phyloP scores from a whole-genome alignment of 2,329 filamentous ascomycete genomes.

The Penicillium sp. region DNA sequence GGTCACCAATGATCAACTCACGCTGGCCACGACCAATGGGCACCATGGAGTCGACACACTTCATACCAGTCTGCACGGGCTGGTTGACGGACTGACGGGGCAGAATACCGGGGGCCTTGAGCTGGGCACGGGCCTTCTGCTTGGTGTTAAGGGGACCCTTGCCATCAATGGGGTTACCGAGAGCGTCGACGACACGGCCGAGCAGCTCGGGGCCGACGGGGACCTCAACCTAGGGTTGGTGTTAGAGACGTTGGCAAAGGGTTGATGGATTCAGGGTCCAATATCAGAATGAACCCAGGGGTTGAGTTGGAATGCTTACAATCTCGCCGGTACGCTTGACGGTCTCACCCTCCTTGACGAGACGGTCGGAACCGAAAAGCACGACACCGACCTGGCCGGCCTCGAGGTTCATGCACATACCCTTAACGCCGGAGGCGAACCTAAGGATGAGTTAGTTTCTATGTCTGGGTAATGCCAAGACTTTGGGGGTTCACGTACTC shows the following conservation, averaged over 20 bases:
- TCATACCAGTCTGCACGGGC: conserved; percentile 98
- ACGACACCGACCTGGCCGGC: conserved; percentile 99
- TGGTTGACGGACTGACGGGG: conserved; percentile 96
- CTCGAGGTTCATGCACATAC: conserved; percentile 99
- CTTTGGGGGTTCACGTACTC: conserved; percentile 66
- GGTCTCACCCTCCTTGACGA: conserved; percentile 98
- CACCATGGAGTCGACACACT: conserved; percentile 99
- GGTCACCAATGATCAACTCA: conserved; percentile 99
- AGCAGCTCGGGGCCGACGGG: conserved; percentile 90
- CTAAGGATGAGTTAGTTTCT: conserved; percentile 48
- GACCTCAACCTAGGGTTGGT: conserved; percentile 73
- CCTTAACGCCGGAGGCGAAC: conserved; percentile 99
- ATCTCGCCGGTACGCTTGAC: conserved; percentile 99
- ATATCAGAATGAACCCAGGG: conserved; percentile 5
- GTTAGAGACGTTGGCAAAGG: conserved; percentile 12
- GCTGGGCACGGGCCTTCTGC: conserved; percentile 91
- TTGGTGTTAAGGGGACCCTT: conserved; percentile 95
- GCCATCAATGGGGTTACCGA: conserved; percentile 98
- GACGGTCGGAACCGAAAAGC: conserved; percentile 99
- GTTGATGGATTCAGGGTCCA: not conserved
- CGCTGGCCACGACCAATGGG: conserved; percentile 99
- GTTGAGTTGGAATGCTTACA: conserved; percentile 58
- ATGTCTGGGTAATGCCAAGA: conserved; percentile 14
- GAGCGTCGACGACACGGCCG: conserved; percentile 96
- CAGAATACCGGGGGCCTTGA: conserved; percentile 98